phyloP scores from a whole-genome alignment of 2,329 filamentous ascomycete genomes.

The Cladosporium phlei region DNA sequence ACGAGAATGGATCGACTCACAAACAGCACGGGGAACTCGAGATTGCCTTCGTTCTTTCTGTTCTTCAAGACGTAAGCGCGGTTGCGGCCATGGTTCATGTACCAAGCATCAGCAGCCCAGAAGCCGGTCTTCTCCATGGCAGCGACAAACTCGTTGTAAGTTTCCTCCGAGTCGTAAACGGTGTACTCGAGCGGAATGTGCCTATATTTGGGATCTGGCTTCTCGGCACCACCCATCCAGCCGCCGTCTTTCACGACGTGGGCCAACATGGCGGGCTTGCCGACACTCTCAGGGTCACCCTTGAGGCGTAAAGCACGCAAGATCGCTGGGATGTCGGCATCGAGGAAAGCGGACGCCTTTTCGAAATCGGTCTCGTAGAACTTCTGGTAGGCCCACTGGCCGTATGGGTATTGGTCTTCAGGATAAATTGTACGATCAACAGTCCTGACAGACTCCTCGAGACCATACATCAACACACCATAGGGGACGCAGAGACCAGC shows the following conservation, averaged over 20 bases:
- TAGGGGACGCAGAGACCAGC: constrained; percentile 38
- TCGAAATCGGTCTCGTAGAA: constrained; percentile 31
- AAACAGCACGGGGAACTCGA: constrained; percentile 36
- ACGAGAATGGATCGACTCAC: not conserved
- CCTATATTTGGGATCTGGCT: constrained; percentile 23
- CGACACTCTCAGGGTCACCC: constrained; percentile 22
- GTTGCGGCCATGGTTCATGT: constrained; percentile 43
- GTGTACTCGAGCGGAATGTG: constrained; percentile 30
- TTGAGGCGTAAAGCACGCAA: constrained; percentile 25
- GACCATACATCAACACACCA: constrained; percentile 38
- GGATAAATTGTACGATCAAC: constrained; percentile 46
- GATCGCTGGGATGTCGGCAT: constrained; percentile 22
- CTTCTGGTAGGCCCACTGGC: constrained; percentile 34
- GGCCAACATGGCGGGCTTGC: constrained; percentile 25
- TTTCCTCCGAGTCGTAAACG: constrained; percentile 26
- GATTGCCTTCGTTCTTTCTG: constrained; percentile 30
- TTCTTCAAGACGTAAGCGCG: constrained; percentile 37
- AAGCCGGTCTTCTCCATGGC: constrained; percentile 40
- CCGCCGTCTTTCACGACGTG: constrained; percentile 25
- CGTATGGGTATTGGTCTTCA: constrained; percentile 37
- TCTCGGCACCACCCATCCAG: constrained; percentile 29
- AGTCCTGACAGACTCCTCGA: constrained; percentile 32
- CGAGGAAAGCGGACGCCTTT: constrained; percentile 17
- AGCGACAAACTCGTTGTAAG: constrained; percentile 27
- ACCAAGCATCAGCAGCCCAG: constrained; percentile 38